Conservation (phyloP, 805 yeast genomes). For the Lipomyces oligophaga region DNA sequence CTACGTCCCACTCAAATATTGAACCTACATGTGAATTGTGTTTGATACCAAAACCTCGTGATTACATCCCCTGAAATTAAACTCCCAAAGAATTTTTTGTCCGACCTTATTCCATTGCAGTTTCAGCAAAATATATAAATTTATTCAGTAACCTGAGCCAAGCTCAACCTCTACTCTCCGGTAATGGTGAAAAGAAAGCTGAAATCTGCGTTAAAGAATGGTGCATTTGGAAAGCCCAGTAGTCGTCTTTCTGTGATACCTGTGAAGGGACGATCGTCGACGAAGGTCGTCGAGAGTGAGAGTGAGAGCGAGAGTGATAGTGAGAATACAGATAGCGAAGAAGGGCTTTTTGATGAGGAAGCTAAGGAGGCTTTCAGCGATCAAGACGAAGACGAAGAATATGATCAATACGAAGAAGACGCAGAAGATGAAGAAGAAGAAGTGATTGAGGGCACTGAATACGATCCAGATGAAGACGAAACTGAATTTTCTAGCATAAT, state of each 20-base stretch:
- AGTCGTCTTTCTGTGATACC: background rate
- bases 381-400: conserved; percentile 19
- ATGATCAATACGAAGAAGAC: conserved; percentile 10
- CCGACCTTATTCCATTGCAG: too few species aligned
- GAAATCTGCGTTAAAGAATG: background rate
- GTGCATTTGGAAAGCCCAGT: background rate
- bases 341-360: conserved; percentile 40
- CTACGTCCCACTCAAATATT: too few species aligned
- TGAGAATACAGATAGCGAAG: conserved; percentile 25
- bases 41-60: too few species aligned
- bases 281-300: too few species aligned
- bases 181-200: too few species aligned
- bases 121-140: too few species aligned
- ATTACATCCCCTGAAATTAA: too few species aligned
- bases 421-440: conserved; percentile 19
- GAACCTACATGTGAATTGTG: too few species aligned
- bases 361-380: conserved; percentile 37
- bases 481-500: conserved; percentile 29
- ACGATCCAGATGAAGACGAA: conserved; percentile 25
- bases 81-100: too few species aligned
- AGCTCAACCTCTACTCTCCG: too few species aligned
- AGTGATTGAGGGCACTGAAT: conserved; percentile 10
- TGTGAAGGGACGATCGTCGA: too few species aligned
- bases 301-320: conserved; percentile 32
- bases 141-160: too few species aligned